Conservation (phyloP, 1,284 basidiomycete genomes). For the Caloboletus firmus region DNA sequence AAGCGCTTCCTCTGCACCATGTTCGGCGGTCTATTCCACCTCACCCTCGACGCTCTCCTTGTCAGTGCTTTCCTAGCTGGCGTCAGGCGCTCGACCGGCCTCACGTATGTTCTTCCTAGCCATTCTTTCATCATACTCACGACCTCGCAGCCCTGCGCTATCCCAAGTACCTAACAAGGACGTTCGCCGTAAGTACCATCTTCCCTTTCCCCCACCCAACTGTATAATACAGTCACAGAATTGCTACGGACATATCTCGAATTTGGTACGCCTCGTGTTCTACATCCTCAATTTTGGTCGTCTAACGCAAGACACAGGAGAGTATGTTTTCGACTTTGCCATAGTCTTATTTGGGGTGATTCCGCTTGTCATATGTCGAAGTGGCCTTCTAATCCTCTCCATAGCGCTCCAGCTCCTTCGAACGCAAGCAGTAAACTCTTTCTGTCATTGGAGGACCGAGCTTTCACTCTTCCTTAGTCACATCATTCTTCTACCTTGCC, state of each 20-base stretch:
- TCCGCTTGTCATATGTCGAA: slow-evolving; percentile 27
- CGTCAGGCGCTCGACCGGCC: slow-evolving; percentile 73
- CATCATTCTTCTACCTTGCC: not conserved
- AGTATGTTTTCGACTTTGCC: slow-evolving; percentile 81
- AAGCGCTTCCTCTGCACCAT: slow-evolving; percentile 34
- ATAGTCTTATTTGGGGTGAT: slow-evolving; percentile 75
- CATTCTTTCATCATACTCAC: slow-evolving; percentile 6
- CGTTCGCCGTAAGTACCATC: slow-evolving; percentile 62
- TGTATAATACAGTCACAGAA: slow-evolving; percentile 45
- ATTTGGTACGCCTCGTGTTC: slow-evolving; percentile 50
- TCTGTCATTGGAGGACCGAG: not conserved
- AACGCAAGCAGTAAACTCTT: slow-evolving; percentile 40
- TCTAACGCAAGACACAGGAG: slow-evolving; percentile 41
- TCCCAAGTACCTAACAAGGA: slow-evolving; percentile 80
- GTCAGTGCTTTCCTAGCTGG: slow-evolving; percentile 79
- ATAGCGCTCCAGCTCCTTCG: slow-evolving; percentile 74
- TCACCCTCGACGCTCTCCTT: slow-evolving; percentile 75
- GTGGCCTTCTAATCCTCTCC: slow-evolving; percentile 4
- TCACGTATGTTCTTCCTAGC: slow-evolving; percentile 57
- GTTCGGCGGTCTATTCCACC: slow-evolving; percentile 65
- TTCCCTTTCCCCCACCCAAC: not conserved
- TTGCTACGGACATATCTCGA: slow-evolving; percentile 74
- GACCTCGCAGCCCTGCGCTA: slow-evolving; percentile 55
- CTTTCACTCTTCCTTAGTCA: not conserved
- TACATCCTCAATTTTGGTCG: not conserved